These are phyloP conservation scores for Naganishia cerealis DNA, from an alignment of 1,284 basidiomycete genomes.

Conservation along the genomic window DNA sequence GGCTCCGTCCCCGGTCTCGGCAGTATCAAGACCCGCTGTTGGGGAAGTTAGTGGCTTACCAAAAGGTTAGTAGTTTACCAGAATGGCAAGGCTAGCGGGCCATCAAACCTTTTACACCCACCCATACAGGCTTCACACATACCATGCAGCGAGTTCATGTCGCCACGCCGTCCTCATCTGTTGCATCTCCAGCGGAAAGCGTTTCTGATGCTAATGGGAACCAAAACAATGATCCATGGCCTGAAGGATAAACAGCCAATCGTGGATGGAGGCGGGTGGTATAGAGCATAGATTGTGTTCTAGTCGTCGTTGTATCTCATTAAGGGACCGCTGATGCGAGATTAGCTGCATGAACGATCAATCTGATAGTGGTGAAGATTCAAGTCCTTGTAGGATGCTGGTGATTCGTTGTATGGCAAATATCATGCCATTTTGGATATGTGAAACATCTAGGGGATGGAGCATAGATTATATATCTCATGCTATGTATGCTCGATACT, in stretches of 20 bases:
- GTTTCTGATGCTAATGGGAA: conserved; percentile 4
- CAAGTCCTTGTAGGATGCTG: too few relatives aligned
- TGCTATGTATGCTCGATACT: too few relatives aligned
- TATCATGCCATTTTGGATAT: too few relatives aligned
- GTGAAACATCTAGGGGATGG: too few relatives aligned
- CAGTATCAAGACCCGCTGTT: not conserved
- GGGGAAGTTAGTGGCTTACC: not conserved
- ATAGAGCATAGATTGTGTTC: not conserved
- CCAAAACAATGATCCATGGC: conserved; percentile 1
- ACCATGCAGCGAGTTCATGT: conserved; percentile 22
- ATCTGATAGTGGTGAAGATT: too few relatives aligned
- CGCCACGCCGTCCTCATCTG: conserved; percentile 6
- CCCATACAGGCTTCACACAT: conserved; percentile 1
- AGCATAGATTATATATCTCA: too few relatives aligned
- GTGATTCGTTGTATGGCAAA: too few relatives aligned
- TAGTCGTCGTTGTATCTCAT: not conserved
- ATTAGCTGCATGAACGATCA: not conserved
- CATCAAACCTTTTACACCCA: too few relatives aligned
- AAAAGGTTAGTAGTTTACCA: not conserved
- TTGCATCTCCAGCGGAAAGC: conserved; percentile 18
- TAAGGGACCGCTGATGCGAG: not conserved
- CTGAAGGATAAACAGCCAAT: not conserved
- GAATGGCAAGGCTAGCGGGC: too few relatives aligned
- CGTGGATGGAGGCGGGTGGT: not conserved
- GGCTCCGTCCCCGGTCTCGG: conserved; percentile 6